phyloP scores from a whole-genome alignment of 345 rosid species.

The Eucalyptus viminalis region DNA sequence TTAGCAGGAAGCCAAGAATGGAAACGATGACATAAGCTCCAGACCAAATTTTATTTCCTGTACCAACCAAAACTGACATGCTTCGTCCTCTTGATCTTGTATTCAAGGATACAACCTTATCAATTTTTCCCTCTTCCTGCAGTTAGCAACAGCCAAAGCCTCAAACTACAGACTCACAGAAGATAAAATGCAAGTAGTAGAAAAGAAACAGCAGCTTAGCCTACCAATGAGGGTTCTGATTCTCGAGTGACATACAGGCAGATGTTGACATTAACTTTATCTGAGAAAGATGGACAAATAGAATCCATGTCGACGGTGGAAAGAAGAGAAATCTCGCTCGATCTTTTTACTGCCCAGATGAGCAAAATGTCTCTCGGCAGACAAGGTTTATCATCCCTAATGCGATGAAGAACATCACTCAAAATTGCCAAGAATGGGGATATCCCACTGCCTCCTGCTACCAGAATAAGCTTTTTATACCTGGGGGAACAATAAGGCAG shows the following conservation, averaged over 20 bases:
- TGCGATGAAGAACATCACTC: slow-evolving; percentile 25
- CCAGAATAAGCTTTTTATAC: slow-evolving; percentile 30
- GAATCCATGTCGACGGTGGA: slow-evolving; percentile 13
- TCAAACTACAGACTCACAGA: neutral
- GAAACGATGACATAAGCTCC: slow-evolving; percentile 17
- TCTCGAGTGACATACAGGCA: slow-evolving; percentile 25
- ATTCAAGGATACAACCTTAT: neutral
- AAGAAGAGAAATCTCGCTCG: slow-evolving; percentile 22
- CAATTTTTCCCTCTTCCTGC: slow-evolving; percentile 25
- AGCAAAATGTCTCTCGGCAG: slow-evolving; percentile 19
- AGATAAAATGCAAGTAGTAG: neutral
- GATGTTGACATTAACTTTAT: slow-evolving; percentile 14
- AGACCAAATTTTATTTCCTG: slow-evolving; percentile 20
- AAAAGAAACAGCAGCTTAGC: neutral
- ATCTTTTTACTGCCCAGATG: slow-evolving; percentile 31
- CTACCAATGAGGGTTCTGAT: slow-evolving; percentile 21
- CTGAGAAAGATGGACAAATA: slow-evolving; percentile 3
- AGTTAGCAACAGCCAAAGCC: neutral
- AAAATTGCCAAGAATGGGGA: slow-evolving; percentile 39
- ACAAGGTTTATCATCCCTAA: slow-evolving; percentile 21
- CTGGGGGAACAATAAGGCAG: neutral
- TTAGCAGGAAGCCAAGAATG: slow-evolving; percentile 13
- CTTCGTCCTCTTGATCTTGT: neutral
- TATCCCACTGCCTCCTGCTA: slow-evolving; percentile 50
- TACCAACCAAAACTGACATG: slow-evolving; percentile 30